These are phyloP conservation scores for Monosporascus sp. DNA, from an alignment of 2,329 filamentous ascomycete species.

Conservation along the genomic window DNA sequence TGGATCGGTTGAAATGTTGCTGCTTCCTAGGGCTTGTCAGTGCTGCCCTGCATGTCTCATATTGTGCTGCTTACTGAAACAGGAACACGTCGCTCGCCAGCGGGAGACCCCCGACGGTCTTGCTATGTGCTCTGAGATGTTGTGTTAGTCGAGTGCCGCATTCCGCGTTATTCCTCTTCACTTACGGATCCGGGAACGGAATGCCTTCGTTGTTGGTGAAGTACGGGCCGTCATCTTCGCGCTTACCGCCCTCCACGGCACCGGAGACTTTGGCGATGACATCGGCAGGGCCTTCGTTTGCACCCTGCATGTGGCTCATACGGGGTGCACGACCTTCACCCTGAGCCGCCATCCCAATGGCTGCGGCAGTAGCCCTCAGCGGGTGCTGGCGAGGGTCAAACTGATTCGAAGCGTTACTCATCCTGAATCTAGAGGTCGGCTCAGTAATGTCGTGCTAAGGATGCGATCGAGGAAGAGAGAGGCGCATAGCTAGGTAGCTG, in stretches of 20 bases:
- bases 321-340: conserved; percentile 30
- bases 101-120: conserved; percentile 48
- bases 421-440: too few species aligned
- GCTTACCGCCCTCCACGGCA: conserved; percentile 37
- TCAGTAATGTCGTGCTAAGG: too few species aligned
- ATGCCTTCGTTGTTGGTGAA: conserved; percentile 52
- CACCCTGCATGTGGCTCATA: conserved; percentile 36
- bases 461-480: too few species aligned
- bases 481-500: too few species aligned
- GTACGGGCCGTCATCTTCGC: conserved; percentile 44
- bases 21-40: conserved; percentile 29
- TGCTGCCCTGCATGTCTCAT: too few species aligned
- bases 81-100: conserved; percentile 44
- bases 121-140: conserved; percentile 34
- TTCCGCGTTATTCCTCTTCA: neutral
- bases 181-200: conserved; percentile 43
- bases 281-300: conserved; percentile 48
- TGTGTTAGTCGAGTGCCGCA: too few species aligned
- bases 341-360: conserved; percentile 31
- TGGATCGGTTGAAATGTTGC: conserved; percentile 52
- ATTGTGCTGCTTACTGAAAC: conserved; percentile 29
- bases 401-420: too few species aligned
- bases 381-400: conserved; percentile 27
- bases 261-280: conserved; percentile 48
- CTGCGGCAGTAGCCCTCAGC: conserved; percentile 34